Percentiles rank a stretch among this genome's conserved stretches.
phyloP scores from a whole-genome alignment of 2,329 filamentous ascomycete genomes.

The Alternaria conjuncta region DNA sequence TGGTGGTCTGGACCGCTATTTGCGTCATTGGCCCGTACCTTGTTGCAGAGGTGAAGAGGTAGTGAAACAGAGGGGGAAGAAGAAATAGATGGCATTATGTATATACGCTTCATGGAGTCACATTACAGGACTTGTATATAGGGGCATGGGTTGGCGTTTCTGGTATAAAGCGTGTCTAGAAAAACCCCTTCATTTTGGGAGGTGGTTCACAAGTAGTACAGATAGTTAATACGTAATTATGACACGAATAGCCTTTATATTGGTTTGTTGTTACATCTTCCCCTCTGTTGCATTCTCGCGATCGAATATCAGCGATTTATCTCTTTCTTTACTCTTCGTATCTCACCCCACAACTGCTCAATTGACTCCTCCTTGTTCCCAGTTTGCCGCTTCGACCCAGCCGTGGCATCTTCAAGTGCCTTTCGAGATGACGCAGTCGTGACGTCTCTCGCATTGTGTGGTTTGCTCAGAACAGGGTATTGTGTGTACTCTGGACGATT shows the following conservation, averaged over 20 bases:
- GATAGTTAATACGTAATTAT: not conserved
- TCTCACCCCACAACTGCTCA: not conserved
- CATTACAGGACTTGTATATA: not conserved
- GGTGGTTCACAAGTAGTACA: not conserved
- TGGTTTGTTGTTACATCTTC: not conserved
- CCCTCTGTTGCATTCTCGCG: not conserved
- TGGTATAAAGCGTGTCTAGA: not conserved
- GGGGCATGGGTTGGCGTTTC: not conserved
- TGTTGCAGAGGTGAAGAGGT: conserved; percentile 66
- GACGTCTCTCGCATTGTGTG: not conserved
- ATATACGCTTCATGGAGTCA: not conserved
- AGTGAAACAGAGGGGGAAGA: not conserved
- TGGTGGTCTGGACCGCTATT: conserved; percentile 81
- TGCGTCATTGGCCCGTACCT: conserved; percentile 85
- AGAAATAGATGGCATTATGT: not conserved
- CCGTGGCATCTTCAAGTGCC: not conserved
- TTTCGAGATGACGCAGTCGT: not conserved
- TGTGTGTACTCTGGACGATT: not conserved
- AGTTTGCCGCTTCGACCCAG: not conserved
- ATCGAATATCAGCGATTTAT: not conserved
- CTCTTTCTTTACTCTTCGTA: not conserved
- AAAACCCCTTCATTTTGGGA: not conserved
- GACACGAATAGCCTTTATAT: not conserved
- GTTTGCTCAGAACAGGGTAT: not conserved
- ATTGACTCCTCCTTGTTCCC: not conserved